Percentiles rank a stretch among this genome's conserved stretches.
phyloP scores from a whole-genome alignment of 345 rosid species.

The Ceriops zippeliana region DNA sequence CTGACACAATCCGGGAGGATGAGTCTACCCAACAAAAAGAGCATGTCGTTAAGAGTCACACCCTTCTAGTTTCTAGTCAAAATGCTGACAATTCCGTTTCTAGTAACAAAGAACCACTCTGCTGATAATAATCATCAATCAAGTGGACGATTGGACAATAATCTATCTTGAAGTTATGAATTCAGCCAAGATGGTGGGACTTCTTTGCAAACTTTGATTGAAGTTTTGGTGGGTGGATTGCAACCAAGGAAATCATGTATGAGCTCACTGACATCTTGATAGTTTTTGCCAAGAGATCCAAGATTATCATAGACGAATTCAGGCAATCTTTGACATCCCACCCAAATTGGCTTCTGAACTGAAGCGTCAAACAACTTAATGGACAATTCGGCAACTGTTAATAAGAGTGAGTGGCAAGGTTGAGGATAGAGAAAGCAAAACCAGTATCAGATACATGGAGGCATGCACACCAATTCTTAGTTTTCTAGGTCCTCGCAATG shows the following conservation, averaged over 20 bases:
- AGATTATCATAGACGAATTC: not conserved
- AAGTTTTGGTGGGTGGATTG: not conserved
- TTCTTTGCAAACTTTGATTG: not conserved
- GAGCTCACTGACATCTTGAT: not conserved
- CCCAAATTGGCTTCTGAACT: not conserved
- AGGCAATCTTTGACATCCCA: not conserved
- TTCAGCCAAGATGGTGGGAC: not conserved
- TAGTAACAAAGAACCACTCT: not conserved
- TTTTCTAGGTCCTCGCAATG: too few relatives aligned
- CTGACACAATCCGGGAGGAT: slow-evolving; percentile 18
- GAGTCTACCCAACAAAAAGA: slow-evolving; percentile 9
- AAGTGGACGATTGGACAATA: not conserved
- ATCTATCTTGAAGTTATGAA: not conserved
- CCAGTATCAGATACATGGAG: too few relatives aligned
- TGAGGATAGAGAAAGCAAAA: not conserved
- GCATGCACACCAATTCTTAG: too few relatives aligned
- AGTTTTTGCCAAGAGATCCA: not conserved
- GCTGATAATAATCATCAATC: slow-evolving; percentile 1
- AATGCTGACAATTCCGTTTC: slow-evolving; percentile 6
- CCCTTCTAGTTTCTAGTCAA: slow-evolving; percentile 4
- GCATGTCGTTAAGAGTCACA: slow-evolving; percentile 12
- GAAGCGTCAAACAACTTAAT: not conserved
- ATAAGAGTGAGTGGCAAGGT: not conserved
- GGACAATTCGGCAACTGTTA: not conserved
- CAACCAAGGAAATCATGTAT: not conserved